Base-by-base conservation (phyloP, 1,139 yeast species). In the Lizanozyma gosingica region DNA sequence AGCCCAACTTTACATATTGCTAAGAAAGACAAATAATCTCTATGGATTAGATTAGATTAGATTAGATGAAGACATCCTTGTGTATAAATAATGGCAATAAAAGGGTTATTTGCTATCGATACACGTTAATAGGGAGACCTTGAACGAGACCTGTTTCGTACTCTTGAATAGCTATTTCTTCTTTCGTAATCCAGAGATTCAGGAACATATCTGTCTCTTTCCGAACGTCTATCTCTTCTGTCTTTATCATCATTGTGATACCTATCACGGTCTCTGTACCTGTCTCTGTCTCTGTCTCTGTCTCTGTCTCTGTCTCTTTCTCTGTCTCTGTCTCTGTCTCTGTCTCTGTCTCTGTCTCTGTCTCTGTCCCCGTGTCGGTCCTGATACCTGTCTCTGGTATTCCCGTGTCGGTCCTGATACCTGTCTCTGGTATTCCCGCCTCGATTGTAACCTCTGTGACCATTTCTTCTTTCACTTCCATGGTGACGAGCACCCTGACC, bases 111-210 rank as follows among this genome's bases (percentile, higher is more conserved):
- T n/a, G n/a, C n/a, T n/a, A n/a, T n/a, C n/a, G n/a, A n/a, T 22
- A 36, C 17, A n/a, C 18, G 11, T 11, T 36, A 33, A n/a, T 34
- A 15, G 6, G 50, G 52, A 11, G 52, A 48, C 36, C 49, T 41
- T 14, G 53, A 50, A 41, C 56, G 47, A 14, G 51, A 44, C 36
- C 56, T 47, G 9, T 40, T 42, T 38, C 59, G 60, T 16, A 48
- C 52, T 41, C 56, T 55, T 3, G 55, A 43, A 40, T 56, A 45
- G 45, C 41, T 44, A 42, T 36, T 43, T 39, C 33, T 43, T 38
- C 40, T 43, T 32, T 41, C 45, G 15, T 38, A 44, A 22, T 17
- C 17, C 33, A 17, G 34, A 17, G 18, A 15, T 6, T 40, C 45
- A 2, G 55, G 54, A 15, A 48, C 43, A 35, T 53, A 52, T 9